phyloP scores from a whole-genome alignment of 2,329 filamentous ascomycete genomes.

The Ophidiomyces ophidiicola region DNA sequence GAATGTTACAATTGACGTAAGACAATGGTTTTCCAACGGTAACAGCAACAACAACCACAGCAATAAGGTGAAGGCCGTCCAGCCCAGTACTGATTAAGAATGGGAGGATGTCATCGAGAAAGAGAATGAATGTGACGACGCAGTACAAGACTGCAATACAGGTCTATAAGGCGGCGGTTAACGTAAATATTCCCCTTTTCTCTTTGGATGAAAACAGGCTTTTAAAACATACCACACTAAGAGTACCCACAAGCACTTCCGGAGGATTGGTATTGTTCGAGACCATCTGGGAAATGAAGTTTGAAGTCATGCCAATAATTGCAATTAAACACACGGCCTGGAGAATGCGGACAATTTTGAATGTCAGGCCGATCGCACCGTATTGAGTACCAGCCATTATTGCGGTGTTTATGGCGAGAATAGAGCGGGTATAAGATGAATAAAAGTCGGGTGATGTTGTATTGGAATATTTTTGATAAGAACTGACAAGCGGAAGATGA shows the following conservation, averaged over 20 bases:
- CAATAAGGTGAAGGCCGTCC: constrained; percentile 60
- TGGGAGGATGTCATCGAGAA: constrained; percentile 62
- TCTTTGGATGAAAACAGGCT: not conserved
- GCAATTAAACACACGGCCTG: constrained; percentile 60
- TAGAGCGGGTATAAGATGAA: not conserved
- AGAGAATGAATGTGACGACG: constrained; percentile 68
- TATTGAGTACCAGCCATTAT: constrained; percentile 47
- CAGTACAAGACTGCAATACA: constrained; percentile 70
- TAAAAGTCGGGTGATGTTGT: not conserved
- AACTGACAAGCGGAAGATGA: not conserved
- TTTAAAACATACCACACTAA: constrained; percentile 71
- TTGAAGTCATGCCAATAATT: constrained; percentile 67
- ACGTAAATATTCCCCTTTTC: too few species aligned
- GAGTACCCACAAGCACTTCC: constrained; percentile 60
- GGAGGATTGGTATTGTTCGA: constrained; percentile 53
- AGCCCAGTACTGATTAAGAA: constrained; percentile 55
- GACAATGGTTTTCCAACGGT: constrained; percentile 70
- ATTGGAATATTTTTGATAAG: not conserved
- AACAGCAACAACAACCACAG: constrained; percentile 63
- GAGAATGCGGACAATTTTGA: constrained; percentile 59
- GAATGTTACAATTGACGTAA: constrained; percentile 57
- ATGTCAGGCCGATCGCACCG: constrained; percentile 66
- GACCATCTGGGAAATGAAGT: constrained; percentile 70
- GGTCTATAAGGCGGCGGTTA: constrained; percentile 40
- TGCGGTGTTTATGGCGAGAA: constrained; percentile 7